Conservation (phyloP, 2,329 filamentous ascomycete genomes). For the Trichoderma atrobrunneum region DNA sequence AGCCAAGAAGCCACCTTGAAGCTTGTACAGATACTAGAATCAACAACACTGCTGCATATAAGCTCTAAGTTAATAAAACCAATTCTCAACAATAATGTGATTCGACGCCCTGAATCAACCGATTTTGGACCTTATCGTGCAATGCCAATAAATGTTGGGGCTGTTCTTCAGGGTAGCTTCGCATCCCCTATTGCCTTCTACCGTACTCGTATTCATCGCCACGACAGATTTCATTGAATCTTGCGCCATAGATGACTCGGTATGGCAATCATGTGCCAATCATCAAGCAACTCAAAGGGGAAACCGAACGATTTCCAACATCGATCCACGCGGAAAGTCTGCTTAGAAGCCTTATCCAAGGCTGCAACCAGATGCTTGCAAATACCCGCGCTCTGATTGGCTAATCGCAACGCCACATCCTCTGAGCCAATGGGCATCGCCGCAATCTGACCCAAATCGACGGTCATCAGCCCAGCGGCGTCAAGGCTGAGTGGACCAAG, state of each 20-base stretch:
- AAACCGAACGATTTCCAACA: background rate
- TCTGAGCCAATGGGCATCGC: conserved; percentile 17
- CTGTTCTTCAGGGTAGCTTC: background rate
- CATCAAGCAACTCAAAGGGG: background rate
- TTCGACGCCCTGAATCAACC: background rate
- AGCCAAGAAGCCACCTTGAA: background rate
- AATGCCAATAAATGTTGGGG: background rate
- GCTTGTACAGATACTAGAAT: background rate
- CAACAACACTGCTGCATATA: background rate
- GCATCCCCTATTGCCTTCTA: background rate
- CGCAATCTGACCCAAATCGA: background rate
- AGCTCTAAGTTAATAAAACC: background rate
- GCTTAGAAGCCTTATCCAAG: background rate
- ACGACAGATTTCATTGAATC: background rate
- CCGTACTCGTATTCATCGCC: background rate
- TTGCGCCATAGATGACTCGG: background rate
- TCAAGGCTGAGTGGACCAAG: background rate
- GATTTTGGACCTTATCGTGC: background rate
- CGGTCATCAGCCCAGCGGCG: conserved; percentile 4
- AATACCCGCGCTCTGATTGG: conserved; percentile 21
- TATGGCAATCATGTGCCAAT: background rate
- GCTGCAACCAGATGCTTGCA: conserved; percentile 20
- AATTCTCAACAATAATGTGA: background rate
- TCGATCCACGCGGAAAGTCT: background rate
- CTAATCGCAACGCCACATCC: background rate